Percentiles rank a stretch among this genome's conserved stretches.
Conservation (phyloP, 768 basidiomycete genomes). For the Phaeotremella fagi region DNA sequence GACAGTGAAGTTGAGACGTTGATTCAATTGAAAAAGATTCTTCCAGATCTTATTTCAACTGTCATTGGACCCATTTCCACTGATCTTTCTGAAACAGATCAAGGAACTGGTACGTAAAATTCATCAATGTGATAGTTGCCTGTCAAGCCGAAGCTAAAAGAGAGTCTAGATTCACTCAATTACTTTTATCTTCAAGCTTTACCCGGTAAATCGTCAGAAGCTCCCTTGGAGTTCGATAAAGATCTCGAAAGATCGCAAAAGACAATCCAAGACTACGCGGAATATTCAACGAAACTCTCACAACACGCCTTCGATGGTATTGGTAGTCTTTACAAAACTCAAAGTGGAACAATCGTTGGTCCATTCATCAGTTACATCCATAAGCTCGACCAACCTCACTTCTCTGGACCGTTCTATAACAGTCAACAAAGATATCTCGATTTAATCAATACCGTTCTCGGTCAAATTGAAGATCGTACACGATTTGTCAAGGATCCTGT, state of each 20-base stretch:
- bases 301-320: background rate
- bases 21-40: background rate
- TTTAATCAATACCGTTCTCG: background rate
- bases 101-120: background rate
- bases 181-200: too few relatives aligned
- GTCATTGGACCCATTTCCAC: too few relatives aligned
- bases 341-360: background rate
- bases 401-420: constrained; percentile 3
- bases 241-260: background rate
- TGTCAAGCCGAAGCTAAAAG: background rate
- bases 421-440: background rate
- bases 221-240: constrained; percentile 4
- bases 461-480: background rate
- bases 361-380: background rate
- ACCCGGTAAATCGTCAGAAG: background rate
- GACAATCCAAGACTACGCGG: constrained; percentile 38
- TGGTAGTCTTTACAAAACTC: background rate
- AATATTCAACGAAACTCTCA: background rate
- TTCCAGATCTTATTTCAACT: background rate
- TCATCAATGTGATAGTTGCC: background rate
- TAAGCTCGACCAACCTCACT: background rate
- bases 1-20: constrained; percentile 6
- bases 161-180: background rate
- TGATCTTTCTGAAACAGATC: background rate
- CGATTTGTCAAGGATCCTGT: background rate